A percentile compares a stretch with the other conserved stretches of the same genome.
phyloP scores from a whole-genome alignment of 2,329 filamentous ascomycete genomes.

The Macroventuria anomochaeta region DNA sequence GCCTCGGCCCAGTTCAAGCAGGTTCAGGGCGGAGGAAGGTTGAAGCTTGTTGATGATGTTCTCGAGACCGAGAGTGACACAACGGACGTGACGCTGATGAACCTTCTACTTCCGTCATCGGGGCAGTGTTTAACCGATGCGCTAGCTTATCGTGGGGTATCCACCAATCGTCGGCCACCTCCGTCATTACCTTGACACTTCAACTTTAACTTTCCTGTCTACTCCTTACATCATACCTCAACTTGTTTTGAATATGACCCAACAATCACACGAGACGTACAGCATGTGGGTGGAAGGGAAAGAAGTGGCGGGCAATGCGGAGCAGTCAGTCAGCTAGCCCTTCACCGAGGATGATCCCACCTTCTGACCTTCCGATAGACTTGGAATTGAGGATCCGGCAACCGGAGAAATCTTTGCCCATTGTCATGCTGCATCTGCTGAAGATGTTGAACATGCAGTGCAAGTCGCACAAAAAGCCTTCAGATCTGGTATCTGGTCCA shows the following conservation, averaged over 20 bases:
- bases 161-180: slow-evolving; percentile 30
- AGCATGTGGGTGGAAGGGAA: slow-evolving; percentile 54
- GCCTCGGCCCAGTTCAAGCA: no score
- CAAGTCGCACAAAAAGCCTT: slow-evolving; percentile 55
- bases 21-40: no score
- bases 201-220: neutral
- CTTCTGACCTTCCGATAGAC: slow-evolving; percentile 46
- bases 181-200: slow-evolving; percentile 16
- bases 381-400: slow-evolving; percentile 62
- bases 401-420: slow-evolving; percentile 60
- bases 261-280: slow-evolving; percentile 20
- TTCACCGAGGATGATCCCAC: slow-evolving; percentile 12
- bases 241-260: slow-evolving; percentile 14
- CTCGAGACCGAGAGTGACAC: no score
- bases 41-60: no score
- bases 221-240: neutral
- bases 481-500: slow-evolving; percentile 63
- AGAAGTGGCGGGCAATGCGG: slow-evolving; percentile 52
- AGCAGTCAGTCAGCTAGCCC: slow-evolving; percentile 53
- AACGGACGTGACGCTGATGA: neutral
- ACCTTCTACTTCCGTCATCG: slow-evolving; percentile 14
- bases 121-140: slow-evolving; percentile 17
- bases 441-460: slow-evolving; percentile 55
- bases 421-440: slow-evolving; percentile 57
- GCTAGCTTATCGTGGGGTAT: slow-evolving; percentile 28